Percentiles rank a stretch among this genome's conserved stretches.
These are phyloP conservation scores for Aspergillus sp. DNA, from an alignment of 2,329 filamentous ascomycete species.

Conservation along the genomic window DNA sequence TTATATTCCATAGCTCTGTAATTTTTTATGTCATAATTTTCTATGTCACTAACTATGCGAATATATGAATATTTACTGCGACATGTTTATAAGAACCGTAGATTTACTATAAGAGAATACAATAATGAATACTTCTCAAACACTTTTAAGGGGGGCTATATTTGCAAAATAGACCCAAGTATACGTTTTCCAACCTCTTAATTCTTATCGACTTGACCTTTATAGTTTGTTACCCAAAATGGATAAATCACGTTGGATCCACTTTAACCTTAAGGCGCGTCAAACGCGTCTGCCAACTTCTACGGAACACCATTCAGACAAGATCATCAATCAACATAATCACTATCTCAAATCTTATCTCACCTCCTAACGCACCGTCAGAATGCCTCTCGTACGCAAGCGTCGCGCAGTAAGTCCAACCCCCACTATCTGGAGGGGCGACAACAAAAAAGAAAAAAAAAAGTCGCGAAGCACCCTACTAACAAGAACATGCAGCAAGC, in stretches of 20 bases:
- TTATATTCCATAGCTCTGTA: too few species aligned
- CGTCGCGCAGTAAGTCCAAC: conserved; percentile 21
- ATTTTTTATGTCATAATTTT: too few species aligned
- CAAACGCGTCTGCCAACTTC: conserved; percentile 11
- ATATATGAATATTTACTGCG: neutral
- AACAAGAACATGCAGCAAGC: neutral
- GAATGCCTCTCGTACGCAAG: conserved; percentile 26
- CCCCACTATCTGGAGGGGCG: neutral
- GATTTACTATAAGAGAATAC: too few species aligned
- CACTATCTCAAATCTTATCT: too few species aligned
- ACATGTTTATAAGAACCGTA: neutral
- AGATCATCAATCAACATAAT: too few species aligned
- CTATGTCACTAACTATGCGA: too few species aligned
- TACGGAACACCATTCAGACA: neutral
- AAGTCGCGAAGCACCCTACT: neutral
- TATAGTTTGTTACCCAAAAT: conserved; percentile 6
- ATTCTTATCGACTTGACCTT: neutral
- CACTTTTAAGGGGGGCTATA: neutral
- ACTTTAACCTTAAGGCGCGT: conserved; percentile 11
- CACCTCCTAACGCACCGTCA: neutral
- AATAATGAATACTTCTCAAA: too few species aligned
- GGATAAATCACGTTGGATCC: conserved; percentile 12
- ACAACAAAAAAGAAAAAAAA: neutral
- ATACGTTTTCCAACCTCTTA: neutral
- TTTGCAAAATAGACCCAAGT: neutral